Base-by-base conservation (phyloP, 176 grass and related monocot genomes). In the Rhynchospora breviuscula region DNA sequence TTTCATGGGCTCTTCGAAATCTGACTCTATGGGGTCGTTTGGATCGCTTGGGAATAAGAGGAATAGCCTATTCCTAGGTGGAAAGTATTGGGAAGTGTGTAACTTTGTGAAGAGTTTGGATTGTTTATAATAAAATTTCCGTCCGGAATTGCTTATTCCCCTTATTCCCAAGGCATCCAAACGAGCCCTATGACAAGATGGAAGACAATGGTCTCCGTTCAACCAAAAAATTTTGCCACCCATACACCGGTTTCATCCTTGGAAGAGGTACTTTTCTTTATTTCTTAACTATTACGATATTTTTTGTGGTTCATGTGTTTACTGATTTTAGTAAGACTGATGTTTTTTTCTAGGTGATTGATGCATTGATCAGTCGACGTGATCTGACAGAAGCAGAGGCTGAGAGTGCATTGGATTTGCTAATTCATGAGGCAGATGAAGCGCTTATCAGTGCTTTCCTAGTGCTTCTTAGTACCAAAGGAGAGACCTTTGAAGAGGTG, bases 401-500 rank as follows among this genome's bases (percentile, higher is more conserved):
- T 17, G 90, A 98, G 85, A 56, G 69, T 1, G 88, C 88, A 67
- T 85, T 98, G n/a, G 87, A 80, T 7, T 86, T 93, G 87, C 86
- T 98, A 3, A 85, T 98, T 17, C 1, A 80, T 2, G 89, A 94
- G 80, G 51, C 66, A 59, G 81, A 94, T 63, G 92, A 98, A 78
- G 90, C 90, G 19, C 85, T 88, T 43, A 94, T 98, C 72, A 87
- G 92, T 83, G 90, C 95, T 68, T 98, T 98, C 84, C 89, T 98
- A 33, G 92, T 98, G 33, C 95, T 98, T 57, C 87, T 98, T 84
- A 86, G 92, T 17, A 89, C 89, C 84, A 98, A 98, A 90, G 95
- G 95, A 75, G 95, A 98, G 86, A 98, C 95, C 73, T 94, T 88
- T 81, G 95, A 98, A 45, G 95, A 98, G 95, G 95, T 92, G 31